Conservation (phyloP, 169 alveolate genomes). For the Eimeria necatrix region DNA sequence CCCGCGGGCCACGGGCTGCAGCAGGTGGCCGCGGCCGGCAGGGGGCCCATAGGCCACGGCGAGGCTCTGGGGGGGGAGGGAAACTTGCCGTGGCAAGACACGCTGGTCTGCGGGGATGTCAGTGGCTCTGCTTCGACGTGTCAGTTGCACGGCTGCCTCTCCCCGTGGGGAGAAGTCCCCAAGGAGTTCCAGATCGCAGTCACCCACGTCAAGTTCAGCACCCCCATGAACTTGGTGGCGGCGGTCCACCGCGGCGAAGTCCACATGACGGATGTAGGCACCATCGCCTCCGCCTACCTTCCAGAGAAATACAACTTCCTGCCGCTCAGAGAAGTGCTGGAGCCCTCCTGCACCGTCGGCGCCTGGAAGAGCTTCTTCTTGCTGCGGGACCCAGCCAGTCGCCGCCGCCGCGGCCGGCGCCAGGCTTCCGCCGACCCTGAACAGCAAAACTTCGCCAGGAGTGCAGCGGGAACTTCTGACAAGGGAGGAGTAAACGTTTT, state of each 20-base stretch:
- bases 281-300: slow-evolving; percentile 53
- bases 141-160: slow-evolving; percentile 57
- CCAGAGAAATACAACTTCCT: slow-evolving; percentile 67
- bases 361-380: slow-evolving; percentile 70
- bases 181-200: slow-evolving; percentile 35
- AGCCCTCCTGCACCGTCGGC: slow-evolving; percentile 66
- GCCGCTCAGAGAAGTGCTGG: slow-evolving; percentile 58
- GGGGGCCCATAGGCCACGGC: background rate
- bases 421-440: background rate
- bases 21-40: background rate
- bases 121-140: slow-evolving; percentile 9
- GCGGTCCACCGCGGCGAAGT: slow-evolving; percentile 68
- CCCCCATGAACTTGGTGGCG: slow-evolving; percentile 64
- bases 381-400: slow-evolving; percentile 6
- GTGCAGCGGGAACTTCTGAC: background rate
- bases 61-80: slow-evolving; percentile 19
- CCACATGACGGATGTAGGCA: slow-evolving; percentile 67
- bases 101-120: slow-evolving; percentile 29
- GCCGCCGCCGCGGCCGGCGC: slow-evolving; percentile 37
- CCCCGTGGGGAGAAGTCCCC: slow-evolving; percentile 60
- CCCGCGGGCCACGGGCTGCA: slow-evolving; percentile 13
- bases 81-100: slow-evolving; percentile 8
- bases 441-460: background rate
- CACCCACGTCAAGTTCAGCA: slow-evolving; percentile 57
- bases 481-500: background rate